Evolutionary conservation across 352 stramenopile species (phyloP).

Genomic region (Globisporangium recalcitrans): DNA sequence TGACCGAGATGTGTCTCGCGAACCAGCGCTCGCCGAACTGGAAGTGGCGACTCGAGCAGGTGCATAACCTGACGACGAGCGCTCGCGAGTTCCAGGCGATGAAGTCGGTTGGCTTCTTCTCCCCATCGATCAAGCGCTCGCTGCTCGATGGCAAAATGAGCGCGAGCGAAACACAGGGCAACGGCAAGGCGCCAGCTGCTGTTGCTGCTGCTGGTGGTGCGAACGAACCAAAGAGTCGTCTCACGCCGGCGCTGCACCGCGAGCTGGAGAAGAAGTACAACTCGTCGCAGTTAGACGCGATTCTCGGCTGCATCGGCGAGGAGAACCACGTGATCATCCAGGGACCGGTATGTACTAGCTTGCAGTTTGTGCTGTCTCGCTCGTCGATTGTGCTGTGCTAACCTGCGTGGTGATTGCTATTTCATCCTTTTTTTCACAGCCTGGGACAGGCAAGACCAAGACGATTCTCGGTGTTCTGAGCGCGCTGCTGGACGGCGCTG

Average conservation of each 20-base stretch:
- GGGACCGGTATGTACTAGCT: conserved; percentile 48
- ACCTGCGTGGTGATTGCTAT: not conserved
- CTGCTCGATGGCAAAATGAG: conserved; percentile 39
- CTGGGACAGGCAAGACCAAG: conserved; percentile 80
- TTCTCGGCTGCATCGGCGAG: conserved; percentile 58
- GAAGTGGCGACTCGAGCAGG: conserved; percentile 60
- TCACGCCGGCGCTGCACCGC: conserved; percentile 42
- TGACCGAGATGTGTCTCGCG: conserved; percentile 65
- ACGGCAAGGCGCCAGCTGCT: not conserved
- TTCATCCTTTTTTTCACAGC: conserved; percentile 24
- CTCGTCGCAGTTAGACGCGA: conserved; percentile 63
- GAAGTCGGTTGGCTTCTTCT: conserved; percentile 52
- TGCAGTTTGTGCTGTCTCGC: not conserved
- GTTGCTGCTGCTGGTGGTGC: conserved; percentile 15
- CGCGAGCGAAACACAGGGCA: conserved; percentile 15
- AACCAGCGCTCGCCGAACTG: conserved; percentile 54
- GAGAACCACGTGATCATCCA: conserved; percentile 73
- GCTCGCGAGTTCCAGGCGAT: conserved; percentile 80
- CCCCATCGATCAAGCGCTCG: conserved; percentile 42
- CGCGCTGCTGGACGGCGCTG: conserved; percentile 66
- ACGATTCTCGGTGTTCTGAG: conserved; percentile 73
- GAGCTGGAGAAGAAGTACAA: conserved; percentile 67
- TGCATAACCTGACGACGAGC: conserved; percentile 72
- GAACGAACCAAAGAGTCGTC: conserved; percentile 7
- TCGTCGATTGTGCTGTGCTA: not conserved